Percentiles rank a stretch among this genome's conserved stretches.
These are phyloP conservation scores for Yamadazyma nakazawae DNA, from an alignment of 805 yeast species.

Conservation along the genomic window DNA sequence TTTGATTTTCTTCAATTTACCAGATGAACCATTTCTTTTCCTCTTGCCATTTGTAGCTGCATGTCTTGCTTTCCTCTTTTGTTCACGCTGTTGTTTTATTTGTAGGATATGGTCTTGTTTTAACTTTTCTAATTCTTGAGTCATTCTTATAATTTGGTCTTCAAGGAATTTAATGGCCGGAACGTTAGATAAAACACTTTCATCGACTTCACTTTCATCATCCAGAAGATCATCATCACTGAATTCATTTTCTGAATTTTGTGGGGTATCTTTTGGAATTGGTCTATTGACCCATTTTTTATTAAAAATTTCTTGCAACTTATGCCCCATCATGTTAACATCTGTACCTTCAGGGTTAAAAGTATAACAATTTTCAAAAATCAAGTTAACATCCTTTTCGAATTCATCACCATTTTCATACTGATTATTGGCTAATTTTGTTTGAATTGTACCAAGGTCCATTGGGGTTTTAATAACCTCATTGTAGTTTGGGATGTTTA, in stretches of 20 bases:
- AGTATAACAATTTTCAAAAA: slow-evolving; percentile 83
- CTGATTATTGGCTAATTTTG: slow-evolving; percentile 78
- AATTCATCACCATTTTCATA: slow-evolving; percentile 88
- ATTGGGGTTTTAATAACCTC: slow-evolving; percentile 88
- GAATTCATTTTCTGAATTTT: slow-evolving; percentile 40
- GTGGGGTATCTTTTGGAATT: slow-evolving; percentile 64
- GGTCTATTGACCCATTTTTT: slow-evolving; percentile 77
- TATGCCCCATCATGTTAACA: slow-evolving; percentile 92
- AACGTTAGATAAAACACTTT: slow-evolving; percentile 57
- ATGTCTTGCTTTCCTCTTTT: slow-evolving; percentile 43
- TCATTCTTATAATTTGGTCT: slow-evolving; percentile 82
- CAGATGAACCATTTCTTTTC: slow-evolving; percentile 11
- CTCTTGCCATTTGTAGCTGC: slow-evolving; percentile 34
- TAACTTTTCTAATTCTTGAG: slow-evolving; percentile 76
- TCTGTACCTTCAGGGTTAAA: slow-evolving; percentile 98
- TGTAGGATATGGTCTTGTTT: slow-evolving; percentile 73
- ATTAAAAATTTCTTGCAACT: slow-evolving; percentile 81
- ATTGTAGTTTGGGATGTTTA: slow-evolving; percentile 86
- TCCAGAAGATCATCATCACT: slow-evolving; percentile 38
- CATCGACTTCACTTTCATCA: slow-evolving; percentile 57
- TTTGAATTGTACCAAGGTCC: slow-evolving; percentile 86
- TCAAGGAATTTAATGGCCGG: slow-evolving; percentile 90
- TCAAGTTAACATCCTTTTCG: slow-evolving; percentile 75
- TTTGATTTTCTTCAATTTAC: slow-evolving; percentile 17
- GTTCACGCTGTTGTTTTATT: slow-evolving; percentile 59